Base-by-base conservation (phyloP, 306 rosid species). In the Hippophae tibetana region DNA sequence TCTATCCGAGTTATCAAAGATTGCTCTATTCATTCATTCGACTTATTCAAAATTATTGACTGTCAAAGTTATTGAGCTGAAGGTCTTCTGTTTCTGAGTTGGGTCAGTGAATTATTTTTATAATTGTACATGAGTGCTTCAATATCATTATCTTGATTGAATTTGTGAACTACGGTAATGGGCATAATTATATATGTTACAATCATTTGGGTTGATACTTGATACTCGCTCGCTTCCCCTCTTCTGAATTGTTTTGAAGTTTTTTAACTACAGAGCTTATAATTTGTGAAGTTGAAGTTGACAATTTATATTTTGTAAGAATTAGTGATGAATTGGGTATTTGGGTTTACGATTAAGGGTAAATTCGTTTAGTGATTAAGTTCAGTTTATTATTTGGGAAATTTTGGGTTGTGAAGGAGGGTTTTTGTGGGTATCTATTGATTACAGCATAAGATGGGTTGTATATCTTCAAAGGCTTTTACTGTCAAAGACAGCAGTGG, bases 401-500 rank as follows among this genome's bases (percentile, higher is more conserved):
- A 61, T 13, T 58, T 57, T 54, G 51, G 56, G 66, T 51, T 38
- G 61, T 66, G 65, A 50, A 67, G 66, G 61, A 57, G 56, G 38
- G 62, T 64, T 43, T 18, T 47, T 2, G 38, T 31, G 38, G 38
- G 38, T 31, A 31, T 31, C 38, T 31, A 31, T 31, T 31, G 38
- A 31, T 2, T 31, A 31, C 3, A 31, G 38, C 38, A 13, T 80
- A 68, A 68, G 26, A 90, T 90, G 98, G 98, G 98, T 68, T 80
- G 88, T 63, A 61, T 70, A 13, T 56, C 44, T 74, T 69, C 89
- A 64, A 90, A 83, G 72, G 71, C 70, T 71, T 78, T 92, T 40
- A 82, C 81, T 52, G 83, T 76, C 9, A 79, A 85, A 61, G 96
- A 85, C 62, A 79, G 65, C 65, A 67, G 64, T 61, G 93, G 72